Evolutionary conservation across 306 rosid species (phyloP), one percentile per base, ranked within the genome.

Genomic region (Macrotyloma uniflorum): DNA sequence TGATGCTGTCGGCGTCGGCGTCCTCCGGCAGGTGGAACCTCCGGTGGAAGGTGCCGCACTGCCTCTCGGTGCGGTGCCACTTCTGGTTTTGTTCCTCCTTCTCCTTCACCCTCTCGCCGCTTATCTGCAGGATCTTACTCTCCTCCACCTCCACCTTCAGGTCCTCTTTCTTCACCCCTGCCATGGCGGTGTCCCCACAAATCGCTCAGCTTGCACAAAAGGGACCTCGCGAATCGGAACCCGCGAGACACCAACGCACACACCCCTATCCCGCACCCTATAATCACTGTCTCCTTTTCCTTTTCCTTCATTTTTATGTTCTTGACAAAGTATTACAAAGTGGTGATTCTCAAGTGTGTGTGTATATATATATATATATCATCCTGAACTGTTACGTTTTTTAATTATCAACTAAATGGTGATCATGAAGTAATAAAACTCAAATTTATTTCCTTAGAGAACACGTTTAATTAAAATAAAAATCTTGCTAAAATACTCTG

Each of bases 121-220:
- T 82, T 28, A 88, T 81, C 75, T 81, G 59, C 8, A 78, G 79
- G 3, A 88, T 40, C 58, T 75, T 76, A 5, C 42, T 57, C n/a
- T 80, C 88, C 22, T 84, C 83, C 50, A 83, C 87, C 6, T 78
- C 47, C 53, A 88, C 82, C 79, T 83, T 87, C 49, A 81, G 82
- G 18, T 81, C 84, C 66, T 83, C 87, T 43, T 79, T 83, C 57
- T 50, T 66, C 81, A 85, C 84, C 58, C 79, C 82, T 85, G 83
- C 16, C 10, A 0, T n/a, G 2, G 5, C 1, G 4, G 13, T 78
- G 47, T 24, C 64, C 54, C 71, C 65, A 68, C 14, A 58, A 66
- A 5, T 45, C 23, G 6, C 61, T 75, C 9, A 87, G 67, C 62
- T 58, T 81, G 10, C 55, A 53, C 18, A 87, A 67, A 15, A 89